These are phyloP conservation scores for Hypoxylon sp. DNA, from an alignment of 2,329 filamentous ascomycete genomes.

Conservation along the genomic window DNA sequence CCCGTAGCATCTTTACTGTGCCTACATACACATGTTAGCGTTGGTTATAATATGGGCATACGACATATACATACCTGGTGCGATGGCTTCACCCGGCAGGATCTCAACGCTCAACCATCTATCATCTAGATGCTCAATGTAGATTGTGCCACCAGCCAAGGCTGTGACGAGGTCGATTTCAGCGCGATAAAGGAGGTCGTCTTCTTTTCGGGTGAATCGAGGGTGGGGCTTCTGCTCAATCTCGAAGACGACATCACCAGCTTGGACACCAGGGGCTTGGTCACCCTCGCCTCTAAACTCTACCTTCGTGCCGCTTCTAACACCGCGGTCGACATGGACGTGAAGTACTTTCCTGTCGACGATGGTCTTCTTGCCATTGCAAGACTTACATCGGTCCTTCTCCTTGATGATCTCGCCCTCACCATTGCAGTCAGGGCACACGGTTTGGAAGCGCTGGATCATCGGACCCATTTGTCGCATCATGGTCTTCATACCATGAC, in stretches of 20 bases:
- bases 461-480: constrained; percentile 99
- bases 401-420: constrained; percentile 97
- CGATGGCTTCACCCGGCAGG: constrained; percentile 92
- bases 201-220: constrained; percentile 95
- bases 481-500: constrained; percentile 99
- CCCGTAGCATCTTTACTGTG: constrained; percentile 91
- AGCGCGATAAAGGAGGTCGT: constrained; percentile 94
- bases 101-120: constrained; percentile 96
- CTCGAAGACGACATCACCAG: constrained; percentile 97
- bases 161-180: constrained; percentile 97
- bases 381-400: constrained; percentile 97
- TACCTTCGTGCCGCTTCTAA: constrained; percentile 94
- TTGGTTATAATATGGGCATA: constrained; percentile 5
- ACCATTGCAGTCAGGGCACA: constrained; percentile 97
- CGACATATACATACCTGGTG: constrained; percentile 77
- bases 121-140: constrained; percentile 96
- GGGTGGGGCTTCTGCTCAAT: constrained; percentile 99
- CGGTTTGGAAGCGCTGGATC: constrained; percentile 99
- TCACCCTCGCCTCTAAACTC: constrained; percentile 98
- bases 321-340: constrained; percentile 96
- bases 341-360: constrained; percentile 98
- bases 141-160: constrained; percentile 89
- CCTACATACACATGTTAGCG: constrained; percentile 65
- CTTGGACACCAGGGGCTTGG: constrained; percentile 91
- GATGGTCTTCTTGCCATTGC: constrained; percentile 96